Evolutionary conservation across 2,329 filamentous ascomycete species (phyloP), one percentile per base, ranked within the genome.

Genomic region (Penicillium sp.): DNA sequence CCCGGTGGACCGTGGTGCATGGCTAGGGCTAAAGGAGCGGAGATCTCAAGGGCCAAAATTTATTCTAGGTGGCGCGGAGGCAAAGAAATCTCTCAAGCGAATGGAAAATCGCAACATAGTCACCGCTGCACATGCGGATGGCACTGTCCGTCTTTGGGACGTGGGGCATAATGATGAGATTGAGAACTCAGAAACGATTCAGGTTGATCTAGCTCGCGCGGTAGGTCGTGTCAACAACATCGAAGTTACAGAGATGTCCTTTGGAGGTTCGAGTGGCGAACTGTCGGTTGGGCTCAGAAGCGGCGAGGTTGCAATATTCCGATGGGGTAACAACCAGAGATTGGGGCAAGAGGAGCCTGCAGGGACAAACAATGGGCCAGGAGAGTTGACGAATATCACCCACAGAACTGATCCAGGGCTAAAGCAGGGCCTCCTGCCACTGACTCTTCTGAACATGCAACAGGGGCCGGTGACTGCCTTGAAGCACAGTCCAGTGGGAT

Each of bases 61-160:
- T 44, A 77, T 97, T 2, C 86, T 87, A 66, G 95, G 95, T 58
- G 95, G 95, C 7, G 90, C 88, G 1, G 89, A 91, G 73, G 89
- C 86, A 1, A 83, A 84, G 5, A 87, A 88, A 65, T 87, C 89
- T 7, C 81, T 91, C 46, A 91, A 92, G 70, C 84, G 91, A 64
- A 93, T 91, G 69, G 93, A 97, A 71, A 85, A 89, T 64, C 87
- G 95, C 52, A 96, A 93, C 61, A 86, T 98, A 49, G 85, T 97
- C 7, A 90, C 94, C 64, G 92, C 91, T 5, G 90, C 92, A 0
- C 94, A 99, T 75, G 92, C 90, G 3, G 95, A 99, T 76, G 92
- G 93, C 57, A 96, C 91, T 0, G 83, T 99, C n/a, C 85, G 93
- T 35, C 82, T 98, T 7, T 99, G 93, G 93, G 95, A 99, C 76